A percentile compares a stretch with the other conserved stretches of the same genome.
These are phyloP conservation scores for Exophiala aquamarina DNA, from an alignment of 2,329 filamentous ascomycete species.

Conservation along the genomic window DNA sequence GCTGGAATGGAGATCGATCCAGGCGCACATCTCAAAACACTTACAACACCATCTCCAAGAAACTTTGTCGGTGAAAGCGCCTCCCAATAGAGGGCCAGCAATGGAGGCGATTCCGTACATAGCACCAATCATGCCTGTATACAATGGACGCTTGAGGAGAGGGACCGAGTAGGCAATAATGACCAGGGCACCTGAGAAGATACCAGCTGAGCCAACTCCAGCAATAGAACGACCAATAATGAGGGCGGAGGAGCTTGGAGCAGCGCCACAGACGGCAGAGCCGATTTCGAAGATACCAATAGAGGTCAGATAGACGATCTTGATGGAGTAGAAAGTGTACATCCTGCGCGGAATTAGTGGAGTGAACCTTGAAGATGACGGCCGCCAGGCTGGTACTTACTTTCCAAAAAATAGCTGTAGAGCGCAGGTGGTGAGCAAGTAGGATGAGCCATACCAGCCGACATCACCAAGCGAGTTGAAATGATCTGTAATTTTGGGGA, in stretches of 20 bases:
- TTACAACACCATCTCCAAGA: conserved; percentile 38
- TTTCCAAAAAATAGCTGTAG: conserved; percentile 30
- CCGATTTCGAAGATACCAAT: conserved; percentile 47
- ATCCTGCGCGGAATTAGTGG: conserved; percentile 42
- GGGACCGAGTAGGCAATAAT: conserved; percentile 46
- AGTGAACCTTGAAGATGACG: conserved; percentile 5
- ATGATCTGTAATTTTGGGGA: conserved; percentile 29
- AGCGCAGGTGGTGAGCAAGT: conserved; percentile 29
- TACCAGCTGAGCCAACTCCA: conserved; percentile 33
- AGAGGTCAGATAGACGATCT: conserved; percentile 40
- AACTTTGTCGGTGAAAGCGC: conserved; percentile 42
- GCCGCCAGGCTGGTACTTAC: conserved; percentile 6
- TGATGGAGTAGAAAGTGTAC: conserved; percentile 49
- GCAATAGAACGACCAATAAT: conserved; percentile 37
- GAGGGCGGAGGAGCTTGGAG: conserved; percentile 32
- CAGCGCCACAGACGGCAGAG: conserved; percentile 42
- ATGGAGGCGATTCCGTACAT: conserved; percentile 46
- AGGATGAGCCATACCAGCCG: conserved; percentile 29
- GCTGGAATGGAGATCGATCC: conserved; percentile 38
- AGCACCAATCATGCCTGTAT: conserved; percentile 51
- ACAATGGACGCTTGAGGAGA: conserved; percentile 54
- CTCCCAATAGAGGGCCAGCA: conserved; percentile 37
- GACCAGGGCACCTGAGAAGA: conserved; percentile 31
- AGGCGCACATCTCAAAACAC: conserved; percentile 2
- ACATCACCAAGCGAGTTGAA: conserved; percentile 29